Base-by-base conservation (phyloP, 2,329 filamentous ascomycete genomes). In the Byssothecium circinans region DNA sequence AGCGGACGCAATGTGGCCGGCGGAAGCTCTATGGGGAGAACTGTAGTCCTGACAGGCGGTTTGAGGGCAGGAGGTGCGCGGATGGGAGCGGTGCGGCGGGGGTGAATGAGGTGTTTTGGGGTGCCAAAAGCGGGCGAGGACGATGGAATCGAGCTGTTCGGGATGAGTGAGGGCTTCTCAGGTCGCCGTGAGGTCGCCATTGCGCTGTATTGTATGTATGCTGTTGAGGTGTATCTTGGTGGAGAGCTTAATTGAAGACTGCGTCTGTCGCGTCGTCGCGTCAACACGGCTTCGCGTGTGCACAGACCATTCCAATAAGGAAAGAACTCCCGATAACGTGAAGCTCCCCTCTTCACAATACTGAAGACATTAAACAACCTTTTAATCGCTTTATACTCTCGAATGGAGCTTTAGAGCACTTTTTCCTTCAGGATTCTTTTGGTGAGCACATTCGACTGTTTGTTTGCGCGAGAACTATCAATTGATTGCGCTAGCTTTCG, bases 111-210 rank as follows among this genome's bases (percentile, higher is more conserved):
- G 68, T 94, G 88, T 35, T 84, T 82, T 1, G 91, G 91, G 1
- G 91, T 96, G 41, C 84, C 90, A 72, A 96, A 96, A 33, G 87
- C 90, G 8, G 91, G 90, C 17, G 91, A 96, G 0, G 91, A 95
- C 0, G 91, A 96, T 4, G 89, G 89, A 51, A 94, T 84, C 34
- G 81, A 80, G 41, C 87, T 84, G 2, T 62, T 49, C 10, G 61
- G 48, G 3, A 63, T 52, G n/a, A 53, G 57, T 8, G 62, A 59
- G 18, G 67, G 64, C 52, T 67, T 64, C 3, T 64, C 65, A 33
- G 61, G 56, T 43, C 65, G 57, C 55, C 60, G 54, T 37, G 60
- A 30, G 11, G 65, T 68, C 36, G 65, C 50, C 64, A 70, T 68
- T 17, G 14, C 50, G 43, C 29, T 46, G 48, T 25, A 27, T 46